Percentiles rank a stretch among this genome's conserved stretches.
phyloP scores from a whole-genome alignment of 2,329 filamentous ascomycete genomes.

The Aspergillus puulaauensis region DNA sequence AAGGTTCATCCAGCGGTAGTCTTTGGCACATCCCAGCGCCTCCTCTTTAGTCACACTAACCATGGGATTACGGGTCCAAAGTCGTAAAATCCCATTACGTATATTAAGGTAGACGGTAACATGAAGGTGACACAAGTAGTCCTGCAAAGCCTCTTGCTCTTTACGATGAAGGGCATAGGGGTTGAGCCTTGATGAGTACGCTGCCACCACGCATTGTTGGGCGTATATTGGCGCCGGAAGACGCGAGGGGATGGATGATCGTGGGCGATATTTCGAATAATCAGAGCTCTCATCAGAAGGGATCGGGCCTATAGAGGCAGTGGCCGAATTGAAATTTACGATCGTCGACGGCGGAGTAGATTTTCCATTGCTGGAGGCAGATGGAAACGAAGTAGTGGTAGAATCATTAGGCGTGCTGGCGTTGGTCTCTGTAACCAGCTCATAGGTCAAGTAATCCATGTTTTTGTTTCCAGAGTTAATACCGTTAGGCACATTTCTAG shows the following conservation, averaged over 20 bases:
- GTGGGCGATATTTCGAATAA: slow-evolving; percentile 62
- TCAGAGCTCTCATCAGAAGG: slow-evolving; percentile 28
- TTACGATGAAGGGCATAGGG: slow-evolving; percentile 83
- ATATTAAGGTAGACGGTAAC: slow-evolving; percentile 96
- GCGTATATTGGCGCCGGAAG: slow-evolving; percentile 76
- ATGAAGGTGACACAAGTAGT: slow-evolving; percentile 81
- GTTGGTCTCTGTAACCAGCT: slow-evolving; percentile 18
- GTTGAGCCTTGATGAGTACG: slow-evolving; percentile 83
- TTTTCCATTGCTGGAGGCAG: slow-evolving; percentile 23
- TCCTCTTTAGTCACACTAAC: slow-evolving; percentile 78
- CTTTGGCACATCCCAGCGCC: slow-evolving; percentile 85
- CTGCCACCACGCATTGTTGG: slow-evolving; percentile 85
- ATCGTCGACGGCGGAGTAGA: slow-evolving; percentile 27
- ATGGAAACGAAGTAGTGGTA: slow-evolving; percentile 26
- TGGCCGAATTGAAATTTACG: slow-evolving; percentile 15
- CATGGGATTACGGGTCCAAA: slow-evolving; percentile 87
- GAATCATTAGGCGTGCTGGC: slow-evolving; percentile 28
- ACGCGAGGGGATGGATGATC: slow-evolving; percentile 78
- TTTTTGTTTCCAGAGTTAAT: slow-evolving; percentile 16
- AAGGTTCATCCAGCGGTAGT: slow-evolving; percentile 82
- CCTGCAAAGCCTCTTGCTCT: slow-evolving; percentile 77
- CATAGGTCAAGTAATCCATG: slow-evolving; percentile 16
- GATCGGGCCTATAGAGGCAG: slow-evolving; percentile 18
- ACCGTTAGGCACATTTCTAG: slow-evolving; percentile 2
- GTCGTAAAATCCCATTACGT: slow-evolving; percentile 83